Evolutionary conservation across 768 basidiomycete species (phyloP).

Genomic region (Tylopilus sp.): DNA sequence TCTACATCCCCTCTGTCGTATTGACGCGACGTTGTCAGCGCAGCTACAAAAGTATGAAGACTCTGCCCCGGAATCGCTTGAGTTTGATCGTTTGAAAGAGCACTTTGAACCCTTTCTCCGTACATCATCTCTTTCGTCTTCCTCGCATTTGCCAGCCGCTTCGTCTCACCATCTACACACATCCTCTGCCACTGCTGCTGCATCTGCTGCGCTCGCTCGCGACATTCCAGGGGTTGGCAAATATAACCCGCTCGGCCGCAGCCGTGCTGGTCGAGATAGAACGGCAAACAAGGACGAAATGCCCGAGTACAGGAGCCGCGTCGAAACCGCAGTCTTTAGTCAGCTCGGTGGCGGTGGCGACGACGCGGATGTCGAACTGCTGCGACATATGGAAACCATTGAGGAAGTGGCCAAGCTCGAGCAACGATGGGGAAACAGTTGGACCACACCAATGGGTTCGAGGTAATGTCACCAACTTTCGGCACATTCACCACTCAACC

Average conservation of each 20-base stretch:
- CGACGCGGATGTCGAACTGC: constrained; percentile 66
- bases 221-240: constrained; percentile 83
- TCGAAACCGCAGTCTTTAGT: constrained; percentile 59
- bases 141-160: constrained; percentile 48
- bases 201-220: constrained; percentile 82
- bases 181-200: constrained; percentile 84
- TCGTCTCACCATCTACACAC: constrained; percentile 71
- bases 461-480: constrained; percentile 38
- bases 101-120: constrained; percentile 96
- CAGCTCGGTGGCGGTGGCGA: constrained; percentile 55
- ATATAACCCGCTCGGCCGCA: constrained; percentile 60
- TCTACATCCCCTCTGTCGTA: background rate
- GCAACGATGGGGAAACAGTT: constrained; percentile 79
- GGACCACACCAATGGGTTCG: constrained; percentile 63
- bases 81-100: constrained; percentile 93
- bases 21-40: constrained; percentile 42
- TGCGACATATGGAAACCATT: constrained; percentile 59
- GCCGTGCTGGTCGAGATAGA: constrained; percentile 53
- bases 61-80: constrained; percentile 75
- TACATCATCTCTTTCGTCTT: constrained; percentile 71
- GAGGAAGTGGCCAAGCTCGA: constrained; percentile 68
- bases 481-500: background rate
- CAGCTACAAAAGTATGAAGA: constrained; percentile 92
- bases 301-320: constrained; percentile 68
- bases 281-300: constrained; percentile 73